Evolutionary conservation across 2,329 filamentous ascomycete species (phyloP).

Genomic region (Paecilomyces fulvus): DNA sequence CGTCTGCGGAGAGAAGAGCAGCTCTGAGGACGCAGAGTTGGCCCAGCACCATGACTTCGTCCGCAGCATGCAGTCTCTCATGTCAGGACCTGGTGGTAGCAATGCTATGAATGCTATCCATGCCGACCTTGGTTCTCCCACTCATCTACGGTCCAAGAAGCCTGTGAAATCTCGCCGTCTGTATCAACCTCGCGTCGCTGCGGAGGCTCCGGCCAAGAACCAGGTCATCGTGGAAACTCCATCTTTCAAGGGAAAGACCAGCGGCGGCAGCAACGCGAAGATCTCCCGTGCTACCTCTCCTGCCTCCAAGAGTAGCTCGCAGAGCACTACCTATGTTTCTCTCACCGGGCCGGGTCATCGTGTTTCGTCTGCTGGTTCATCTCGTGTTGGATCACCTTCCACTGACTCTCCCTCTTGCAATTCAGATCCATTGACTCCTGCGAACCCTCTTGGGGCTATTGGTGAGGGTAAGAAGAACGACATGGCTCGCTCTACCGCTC

Average conservation of each 20-base stretch:
- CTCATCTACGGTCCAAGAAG: slow-evolving; percentile 10
- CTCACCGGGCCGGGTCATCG: slow-evolving; percentile 5
- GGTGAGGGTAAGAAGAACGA: not conserved
- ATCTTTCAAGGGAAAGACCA: slow-evolving; percentile 5
- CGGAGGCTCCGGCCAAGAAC: not conserved
- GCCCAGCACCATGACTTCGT: slow-evolving; percentile 11
- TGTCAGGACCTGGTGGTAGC: slow-evolving; percentile 7
- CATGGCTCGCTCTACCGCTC: not conserved
- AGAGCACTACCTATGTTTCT: slow-evolving; percentile 6
- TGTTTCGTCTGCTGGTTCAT: slow-evolving; percentile 10
- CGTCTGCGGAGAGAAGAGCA: slow-evolving; percentile 4
- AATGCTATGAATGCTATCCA: slow-evolving; percentile 6
- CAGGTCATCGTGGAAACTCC: slow-evolving; percentile 4
- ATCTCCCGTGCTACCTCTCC: slow-evolving; percentile 9
- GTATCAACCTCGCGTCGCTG: slow-evolving; percentile 11
- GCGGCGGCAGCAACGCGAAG: slow-evolving; percentile 1
- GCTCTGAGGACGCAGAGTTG: slow-evolving; percentile 7
- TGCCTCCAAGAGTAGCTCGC: slow-evolving; percentile 9
- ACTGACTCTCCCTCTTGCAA: slow-evolving; percentile 6
- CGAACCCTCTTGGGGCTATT: not conserved
- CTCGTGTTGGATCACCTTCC: slow-evolving; percentile 12
- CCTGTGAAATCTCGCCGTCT: slow-evolving; percentile 13
- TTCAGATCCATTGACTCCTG: not conserved
- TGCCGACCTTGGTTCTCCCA: slow-evolving; percentile 3
- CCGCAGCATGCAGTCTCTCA: slow-evolving; percentile 12